phyloP scores from a whole-genome alignment of 2,329 filamentous ascomycete genomes.

The Trichoderma harzianum region DNA sequence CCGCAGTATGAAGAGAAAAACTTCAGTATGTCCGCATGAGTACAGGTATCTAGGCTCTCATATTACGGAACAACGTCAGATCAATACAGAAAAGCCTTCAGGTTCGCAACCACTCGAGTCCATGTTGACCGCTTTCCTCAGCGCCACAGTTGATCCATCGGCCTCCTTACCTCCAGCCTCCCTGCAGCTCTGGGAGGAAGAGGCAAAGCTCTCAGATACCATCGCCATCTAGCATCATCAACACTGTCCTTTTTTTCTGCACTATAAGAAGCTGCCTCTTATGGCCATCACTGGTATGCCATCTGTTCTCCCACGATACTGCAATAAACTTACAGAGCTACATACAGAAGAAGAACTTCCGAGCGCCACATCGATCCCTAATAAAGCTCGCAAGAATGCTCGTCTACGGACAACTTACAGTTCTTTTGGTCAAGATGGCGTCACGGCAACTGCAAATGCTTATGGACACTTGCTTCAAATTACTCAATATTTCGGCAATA shows the following conservation, averaged over 20 bases:
- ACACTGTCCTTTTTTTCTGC: not conserved
- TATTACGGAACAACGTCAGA: not conserved
- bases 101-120: not conserved
- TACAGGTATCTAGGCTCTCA: not conserved
- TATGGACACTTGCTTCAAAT: not conserved
- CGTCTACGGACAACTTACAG: not conserved
- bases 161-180: not conserved
- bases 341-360: not conserved
- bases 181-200: not conserved
- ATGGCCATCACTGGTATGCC: not conserved
- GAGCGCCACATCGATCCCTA: not conserved
- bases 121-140: not conserved
- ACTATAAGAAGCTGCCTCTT: not conserved
- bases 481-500: not conserved
- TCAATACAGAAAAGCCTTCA: not conserved
- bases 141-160: too few species aligned
- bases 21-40: not conserved
- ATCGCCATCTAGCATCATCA: not conserved
- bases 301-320: not conserved
- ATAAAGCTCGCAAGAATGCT: not conserved
- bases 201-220: not conserved
- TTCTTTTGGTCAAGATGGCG: not conserved
- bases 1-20: not conserved
- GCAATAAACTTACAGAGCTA: not conserved
- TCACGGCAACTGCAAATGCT: not conserved